Evolutionary conservation across 805 yeast species (phyloP).

Genomic region (Jamesozyma spencerorum): DNA sequence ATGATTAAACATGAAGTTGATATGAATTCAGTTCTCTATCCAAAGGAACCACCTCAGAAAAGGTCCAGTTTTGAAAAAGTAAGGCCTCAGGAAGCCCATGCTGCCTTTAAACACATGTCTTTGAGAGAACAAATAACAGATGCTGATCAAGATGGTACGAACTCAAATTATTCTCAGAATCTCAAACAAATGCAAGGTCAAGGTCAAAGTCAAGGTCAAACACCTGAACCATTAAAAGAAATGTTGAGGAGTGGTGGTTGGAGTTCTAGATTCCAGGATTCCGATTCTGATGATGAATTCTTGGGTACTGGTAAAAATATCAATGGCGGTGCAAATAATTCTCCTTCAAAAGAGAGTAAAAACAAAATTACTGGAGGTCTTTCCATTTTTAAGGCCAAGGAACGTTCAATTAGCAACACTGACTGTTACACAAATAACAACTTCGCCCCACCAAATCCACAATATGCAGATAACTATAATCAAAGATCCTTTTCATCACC

Average conservation of each 20-base stretch:
- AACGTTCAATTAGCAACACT: not conserved
- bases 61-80: constrained; percentile 51
- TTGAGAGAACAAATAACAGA: constrained; percentile 25
- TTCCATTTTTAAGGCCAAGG: constrained; percentile 14
- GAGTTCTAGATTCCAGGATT: constrained; percentile 49
- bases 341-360: constrained; percentile 1
- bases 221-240: not conserved
- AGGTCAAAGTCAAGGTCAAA: too few relatives aligned
- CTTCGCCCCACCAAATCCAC: not conserved
- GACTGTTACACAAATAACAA: constrained; percentile 1
- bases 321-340: not conserved
- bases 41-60: constrained; percentile 34
- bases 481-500: constrained; percentile 8
- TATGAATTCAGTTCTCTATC: constrained; percentile 21
- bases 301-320: constrained; percentile 3
- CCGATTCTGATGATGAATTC: constrained; percentile 48
- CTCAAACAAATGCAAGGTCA: too few relatives aligned
- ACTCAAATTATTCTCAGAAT: not conserved
- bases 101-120: constrained; percentile 33
- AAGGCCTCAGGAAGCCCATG: constrained; percentile 24
- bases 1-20: constrained; percentile 8
- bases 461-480: not conserved
- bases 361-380: constrained; percentile 8
- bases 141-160: constrained; percentile 4
- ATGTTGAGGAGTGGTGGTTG: not conserved